phyloP scores from a whole-genome alignment of 352 stramenopile genomes.

The Pythium coloratum region DNA sequence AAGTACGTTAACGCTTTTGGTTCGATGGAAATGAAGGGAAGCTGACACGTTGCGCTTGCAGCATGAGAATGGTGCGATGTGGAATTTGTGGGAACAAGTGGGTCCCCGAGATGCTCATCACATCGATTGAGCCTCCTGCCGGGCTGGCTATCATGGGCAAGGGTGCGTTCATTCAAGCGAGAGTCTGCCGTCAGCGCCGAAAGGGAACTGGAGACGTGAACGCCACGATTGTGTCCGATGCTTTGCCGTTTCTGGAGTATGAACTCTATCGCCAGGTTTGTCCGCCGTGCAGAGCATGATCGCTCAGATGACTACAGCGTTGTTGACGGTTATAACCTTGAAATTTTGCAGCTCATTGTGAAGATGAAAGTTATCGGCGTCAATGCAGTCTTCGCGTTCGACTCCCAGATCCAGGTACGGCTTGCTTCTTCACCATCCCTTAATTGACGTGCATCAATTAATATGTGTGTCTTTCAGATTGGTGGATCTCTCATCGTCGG shows the following conservation, averaged over 20 bases:
- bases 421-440: neutral
- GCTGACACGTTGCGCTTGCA: slow-evolving; percentile 23
- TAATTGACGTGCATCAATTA: too few relatives aligned
- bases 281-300: too few relatives aligned
- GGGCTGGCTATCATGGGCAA: slow-evolving; percentile 88
- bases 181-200: slow-evolving; percentile 92
- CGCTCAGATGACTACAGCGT: too few relatives aligned
- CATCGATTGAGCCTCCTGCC: slow-evolving; percentile 85
- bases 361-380: slow-evolving; percentile 94
- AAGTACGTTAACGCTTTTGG: slow-evolving; percentile 56
- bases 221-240: slow-evolving; percentile 95
- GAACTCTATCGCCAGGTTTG: slow-evolving; percentile 95
- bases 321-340: neutral
- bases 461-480: slow-evolving; percentile 37
- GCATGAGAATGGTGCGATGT: slow-evolving; percentile 97
- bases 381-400: slow-evolving; percentile 96
- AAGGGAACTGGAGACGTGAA: slow-evolving; percentile 94
- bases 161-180: slow-evolving; percentile 95
- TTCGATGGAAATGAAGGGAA: neutral
- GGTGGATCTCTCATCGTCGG: slow-evolving; percentile 87
- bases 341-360: slow-evolving; percentile 61
- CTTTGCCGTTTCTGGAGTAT: slow-evolving; percentile 98
- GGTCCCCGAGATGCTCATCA: slow-evolving; percentile 95
- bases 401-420: slow-evolving; percentile 87
- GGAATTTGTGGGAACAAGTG: slow-evolving; percentile 97